Evolutionary conservation across 2,329 filamentous ascomycete species (phyloP).

Genomic region (Alternaria dauci): DNA sequence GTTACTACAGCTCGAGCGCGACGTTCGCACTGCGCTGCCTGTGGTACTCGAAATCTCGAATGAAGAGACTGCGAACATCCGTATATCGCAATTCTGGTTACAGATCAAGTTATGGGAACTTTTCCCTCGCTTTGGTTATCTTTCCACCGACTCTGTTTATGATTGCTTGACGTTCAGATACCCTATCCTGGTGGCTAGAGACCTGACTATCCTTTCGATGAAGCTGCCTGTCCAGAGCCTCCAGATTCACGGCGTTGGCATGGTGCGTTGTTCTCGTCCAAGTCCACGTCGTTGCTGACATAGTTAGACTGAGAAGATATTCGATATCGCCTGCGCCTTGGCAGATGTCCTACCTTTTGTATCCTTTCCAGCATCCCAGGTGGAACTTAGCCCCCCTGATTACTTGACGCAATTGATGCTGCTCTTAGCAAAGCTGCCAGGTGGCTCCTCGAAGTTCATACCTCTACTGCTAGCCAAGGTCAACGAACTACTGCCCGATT

Average conservation of each 20-base stretch:
- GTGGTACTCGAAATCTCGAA: constrained; percentile 62
- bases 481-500: constrained; percentile 35
- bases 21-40: constrained; percentile 65
- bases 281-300: constrained; percentile 10
- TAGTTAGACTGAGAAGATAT: constrained; percentile 38
- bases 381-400: constrained; percentile 28
- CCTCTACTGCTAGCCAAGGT: constrained; percentile 38
- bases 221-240: constrained; percentile 35
- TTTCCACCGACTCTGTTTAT: constrained; percentile 58
- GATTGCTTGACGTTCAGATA: constrained; percentile 69
- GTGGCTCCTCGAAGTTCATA: constrained; percentile 35
- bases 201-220: constrained; percentile 59
- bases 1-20: constrained; percentile 67
- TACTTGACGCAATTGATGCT: constrained; percentile 30
- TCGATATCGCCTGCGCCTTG: constrained; percentile 42
- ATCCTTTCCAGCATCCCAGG: constrained; percentile 16
- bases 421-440: constrained; percentile 34
- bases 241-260: constrained; percentile 40
- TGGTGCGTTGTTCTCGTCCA: constrained; percentile 21
- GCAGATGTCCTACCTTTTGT: constrained; percentile 40
- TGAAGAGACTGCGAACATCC: constrained; percentile 63
- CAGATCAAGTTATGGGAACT: constrained; percentile 71
- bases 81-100: constrained; percentile 70
- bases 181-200: constrained; percentile 68
- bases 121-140: constrained; percentile 63